Evolutionary conservation across 2,329 filamentous ascomycete species (phyloP).

Genomic region (Hypoxylon rubiginosum): DNA sequence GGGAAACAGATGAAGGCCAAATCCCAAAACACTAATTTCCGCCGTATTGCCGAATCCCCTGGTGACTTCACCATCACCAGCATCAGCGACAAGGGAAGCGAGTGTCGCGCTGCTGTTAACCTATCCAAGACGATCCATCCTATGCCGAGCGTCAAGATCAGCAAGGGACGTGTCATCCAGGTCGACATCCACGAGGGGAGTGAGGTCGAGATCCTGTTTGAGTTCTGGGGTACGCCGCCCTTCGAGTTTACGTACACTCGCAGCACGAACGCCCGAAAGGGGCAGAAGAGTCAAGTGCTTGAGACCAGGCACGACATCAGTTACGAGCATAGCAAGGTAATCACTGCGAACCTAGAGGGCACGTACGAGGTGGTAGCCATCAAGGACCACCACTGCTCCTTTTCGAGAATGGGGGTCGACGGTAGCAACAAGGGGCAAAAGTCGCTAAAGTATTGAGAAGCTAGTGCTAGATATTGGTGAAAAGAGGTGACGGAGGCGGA

Average conservation of each 20-base stretch:
- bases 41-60: conserved; percentile 90
- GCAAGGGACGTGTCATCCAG: conserved; percentile 82
- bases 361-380: conserved; percentile 98
- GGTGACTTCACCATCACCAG: conserved; percentile 90
- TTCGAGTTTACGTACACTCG: conserved; percentile 98
- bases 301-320: conserved; percentile 92
- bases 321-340: conserved; percentile 82
- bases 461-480: not conserved
- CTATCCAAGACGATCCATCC: conserved; percentile 89
- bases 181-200: conserved; percentile 98
- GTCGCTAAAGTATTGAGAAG: conserved; percentile 50
- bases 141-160: conserved; percentile 91
- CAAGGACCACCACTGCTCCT: conserved; percentile 92
- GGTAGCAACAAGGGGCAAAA: conserved; percentile 63
- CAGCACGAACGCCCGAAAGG: conserved; percentile 85
- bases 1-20: conserved; percentile 83
- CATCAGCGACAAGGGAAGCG: conserved; percentile 87
- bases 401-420: conserved; percentile 76
- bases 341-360: conserved; percentile 91
- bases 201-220: conserved; percentile 91
- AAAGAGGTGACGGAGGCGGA: not conserved
- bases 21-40: conserved; percentile 84
- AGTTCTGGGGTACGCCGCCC: conserved; percentile 94
- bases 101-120: conserved; percentile 84
- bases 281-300: conserved; percentile 82